Percentiles rank a stretch among this genome's conserved stretches.
phyloP scores from a whole-genome alignment of 306 rosid species.

The Trichosanthes truncata region DNA sequence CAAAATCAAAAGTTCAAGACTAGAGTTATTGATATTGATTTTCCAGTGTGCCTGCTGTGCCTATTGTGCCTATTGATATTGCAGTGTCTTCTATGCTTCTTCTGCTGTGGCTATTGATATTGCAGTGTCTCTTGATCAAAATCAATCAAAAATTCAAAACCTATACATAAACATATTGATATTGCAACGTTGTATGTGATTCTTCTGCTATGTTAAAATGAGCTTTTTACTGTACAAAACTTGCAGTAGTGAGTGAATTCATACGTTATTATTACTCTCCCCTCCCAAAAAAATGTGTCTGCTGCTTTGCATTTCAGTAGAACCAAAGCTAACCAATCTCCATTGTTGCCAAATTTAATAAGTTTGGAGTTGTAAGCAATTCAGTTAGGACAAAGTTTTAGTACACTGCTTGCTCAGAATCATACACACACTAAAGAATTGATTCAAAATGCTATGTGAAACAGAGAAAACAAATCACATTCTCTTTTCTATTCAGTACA shows the following conservation, averaged over 20 bases:
- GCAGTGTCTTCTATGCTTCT: not conserved
- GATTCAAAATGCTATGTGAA: too few relatives aligned
- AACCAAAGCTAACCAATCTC: not conserved
- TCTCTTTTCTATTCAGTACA: not conserved
- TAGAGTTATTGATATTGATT: too few relatives aligned
- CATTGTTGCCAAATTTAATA: too few relatives aligned
- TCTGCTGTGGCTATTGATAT: too few relatives aligned
- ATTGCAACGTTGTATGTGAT: too few relatives aligned
- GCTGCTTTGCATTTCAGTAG: not conserved
- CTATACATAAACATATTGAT: too few relatives aligned
- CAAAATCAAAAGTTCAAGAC: too few relatives aligned
- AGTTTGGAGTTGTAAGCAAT: not conserved
- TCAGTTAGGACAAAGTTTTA: not conserved
- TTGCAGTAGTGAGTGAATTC: slow-evolving; percentile 6
- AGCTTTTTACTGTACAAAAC: not conserved
- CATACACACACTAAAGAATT: not conserved
- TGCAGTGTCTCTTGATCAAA: too few relatives aligned
- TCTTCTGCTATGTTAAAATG: not conserved
- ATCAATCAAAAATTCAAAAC: too few relatives aligned
- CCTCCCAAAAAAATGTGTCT: slow-evolving; percentile 1
- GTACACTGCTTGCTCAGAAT: not conserved
- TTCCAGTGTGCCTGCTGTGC: too few relatives aligned
- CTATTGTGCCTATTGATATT: not conserved
- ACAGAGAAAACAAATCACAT: too few relatives aligned
- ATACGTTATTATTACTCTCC: not conserved